Base-by-base conservation (phyloP, 345 rosid species). In the Limnanthes douglasii region DNA sequence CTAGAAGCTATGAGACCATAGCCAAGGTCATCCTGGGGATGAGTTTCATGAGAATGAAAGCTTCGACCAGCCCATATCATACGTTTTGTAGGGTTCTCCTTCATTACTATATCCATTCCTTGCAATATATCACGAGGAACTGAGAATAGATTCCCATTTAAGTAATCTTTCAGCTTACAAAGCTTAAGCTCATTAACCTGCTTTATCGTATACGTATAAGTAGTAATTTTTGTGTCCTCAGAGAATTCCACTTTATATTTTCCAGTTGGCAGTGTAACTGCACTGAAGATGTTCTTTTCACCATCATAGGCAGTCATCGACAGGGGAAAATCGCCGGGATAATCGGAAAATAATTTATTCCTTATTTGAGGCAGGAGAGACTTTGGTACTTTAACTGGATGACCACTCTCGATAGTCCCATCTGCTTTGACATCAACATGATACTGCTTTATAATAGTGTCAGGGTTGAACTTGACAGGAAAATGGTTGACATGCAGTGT, bases 41-140 rank as follows among this genome's bases (percentile, higher is more conserved):
- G 1, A 21, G 54, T 12, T 5, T 49, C 59, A 14, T 31, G 13
- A 16, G 65, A 49, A 45, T 69, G 75, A 19, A 86, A 86, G 52
- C 62, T 60, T 13, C 70, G 70, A 29, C 93, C 93, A 20, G 51
- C 62, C 5, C 73, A 47, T 12, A 83, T 64, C 97, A 78, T 78
- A 37, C 27, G 49, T 51, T 48, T 60, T 1, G 58, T 27, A 5
- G 93, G 82, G 46, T 86, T 76, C 69, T 86, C 97, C 60, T 86
- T 86, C 93, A 86, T 66, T 29, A 86, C 86, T 8, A 86, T 66
- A 65, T 86, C 95, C 80, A 86, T 51, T 11, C 83, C 94, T 57
- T 82, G 97, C 60, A 86, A 40, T 11, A 82, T 66, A 19, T 82
- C 92, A 21, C 93, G 82, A 3, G 97, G 94, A 3, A 57, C 18